Percentiles rank a stretch among this genome's conserved stretches.
These are phyloP conservation scores for Colletotrichum sp. DNA, from an alignment of 2,329 filamentous ascomycete genomes.

Conservation along the genomic window DNA sequence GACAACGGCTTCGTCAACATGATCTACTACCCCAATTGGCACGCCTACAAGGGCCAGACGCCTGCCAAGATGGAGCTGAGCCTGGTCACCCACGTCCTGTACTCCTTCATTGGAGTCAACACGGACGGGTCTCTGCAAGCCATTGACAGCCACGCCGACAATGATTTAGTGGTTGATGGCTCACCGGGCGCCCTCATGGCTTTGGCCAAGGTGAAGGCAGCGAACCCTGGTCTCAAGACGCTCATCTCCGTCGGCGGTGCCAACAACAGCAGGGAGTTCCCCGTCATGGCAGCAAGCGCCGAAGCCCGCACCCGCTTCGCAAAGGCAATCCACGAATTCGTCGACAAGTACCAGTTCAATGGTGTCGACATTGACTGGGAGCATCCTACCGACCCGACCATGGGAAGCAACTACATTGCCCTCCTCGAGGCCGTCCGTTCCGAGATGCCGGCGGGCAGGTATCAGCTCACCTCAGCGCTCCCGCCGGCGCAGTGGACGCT, in stretches of 20 bases:
- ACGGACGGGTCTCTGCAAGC: slow-evolving; percentile 24
- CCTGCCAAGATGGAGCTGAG: slow-evolving; percentile 61
- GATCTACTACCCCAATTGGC: slow-evolving; percentile 70
- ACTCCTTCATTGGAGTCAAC: slow-evolving; percentile 57
- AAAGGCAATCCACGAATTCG: slow-evolving; percentile 54
- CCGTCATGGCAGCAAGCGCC: slow-evolving; percentile 55
- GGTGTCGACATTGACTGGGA: slow-evolving; percentile 62
- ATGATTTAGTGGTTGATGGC: slow-evolving; percentile 63
- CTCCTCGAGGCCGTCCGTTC: slow-evolving; percentile 60
- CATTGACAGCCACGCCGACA: slow-evolving; percentile 69
- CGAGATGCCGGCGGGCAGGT: slow-evolving; percentile 57
- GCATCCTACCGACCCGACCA: slow-evolving; percentile 47
- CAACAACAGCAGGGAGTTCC: slow-evolving; percentile 64
- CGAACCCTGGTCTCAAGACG: slow-evolving; percentile 60
- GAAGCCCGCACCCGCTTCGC: slow-evolving; percentile 57
- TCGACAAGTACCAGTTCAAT: slow-evolving; percentile 62
- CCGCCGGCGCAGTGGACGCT: slow-evolving; percentile 67
- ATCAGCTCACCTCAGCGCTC: slow-evolving; percentile 65
- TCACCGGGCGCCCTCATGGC: slow-evolving; percentile 64
- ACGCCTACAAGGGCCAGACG: slow-evolving; percentile 63
- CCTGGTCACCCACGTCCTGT: slow-evolving; percentile 67
- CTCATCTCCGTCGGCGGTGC: slow-evolving; percentile 71
- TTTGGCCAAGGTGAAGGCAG: slow-evolving; percentile 60
- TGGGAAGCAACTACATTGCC: slow-evolving; percentile 62
- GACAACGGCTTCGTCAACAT: slow-evolving; percentile 32